These are phyloP conservation scores for Dillenia suffruticosa DNA, from an alignment of 164 flowering plant genomes.

Conservation along the genomic window DNA sequence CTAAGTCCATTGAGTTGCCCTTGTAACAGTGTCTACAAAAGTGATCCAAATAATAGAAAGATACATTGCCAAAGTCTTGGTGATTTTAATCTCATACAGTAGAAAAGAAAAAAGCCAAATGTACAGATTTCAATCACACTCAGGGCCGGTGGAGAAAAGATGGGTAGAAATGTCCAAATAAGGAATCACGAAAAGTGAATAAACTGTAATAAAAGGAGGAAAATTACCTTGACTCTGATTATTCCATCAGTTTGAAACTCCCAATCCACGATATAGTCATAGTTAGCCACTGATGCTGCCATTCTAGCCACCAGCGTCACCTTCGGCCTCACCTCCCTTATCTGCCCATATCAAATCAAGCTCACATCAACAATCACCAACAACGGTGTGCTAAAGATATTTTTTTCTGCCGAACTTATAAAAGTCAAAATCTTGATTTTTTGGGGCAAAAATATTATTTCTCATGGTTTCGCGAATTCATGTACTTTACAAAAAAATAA, in stretches of 20 bases:
- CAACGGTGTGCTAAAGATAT: too few relatives aligned
- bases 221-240: conserved; percentile 62
- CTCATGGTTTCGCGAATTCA: too few relatives aligned
- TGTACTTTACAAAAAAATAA: too few relatives aligned
- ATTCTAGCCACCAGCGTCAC: conserved; percentile 90
- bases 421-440: too few relatives aligned
- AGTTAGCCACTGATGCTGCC: conserved; percentile 95
- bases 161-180: not conserved
- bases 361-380: too few relatives aligned
- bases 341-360: conserved; percentile 25
- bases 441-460: too few relatives aligned
- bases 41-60: not conserved
- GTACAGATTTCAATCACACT: not conserved
- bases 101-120: too few relatives aligned
- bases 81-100: too few relatives aligned
- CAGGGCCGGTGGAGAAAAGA: too few relatives aligned
- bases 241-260: conserved; percentile 94
- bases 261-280: conserved; percentile 94
- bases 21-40: not conserved
- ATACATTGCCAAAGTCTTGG: too few relatives aligned
- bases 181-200: not conserved
- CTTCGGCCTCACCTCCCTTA: conserved; percentile 75
- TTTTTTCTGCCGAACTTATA: too few relatives aligned
- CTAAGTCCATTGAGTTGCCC: not conserved
- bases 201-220: too few relatives aligned